Base-by-base conservation (phyloP, 129 eudicot genomes). In the Escallonia herrerae region DNA sequence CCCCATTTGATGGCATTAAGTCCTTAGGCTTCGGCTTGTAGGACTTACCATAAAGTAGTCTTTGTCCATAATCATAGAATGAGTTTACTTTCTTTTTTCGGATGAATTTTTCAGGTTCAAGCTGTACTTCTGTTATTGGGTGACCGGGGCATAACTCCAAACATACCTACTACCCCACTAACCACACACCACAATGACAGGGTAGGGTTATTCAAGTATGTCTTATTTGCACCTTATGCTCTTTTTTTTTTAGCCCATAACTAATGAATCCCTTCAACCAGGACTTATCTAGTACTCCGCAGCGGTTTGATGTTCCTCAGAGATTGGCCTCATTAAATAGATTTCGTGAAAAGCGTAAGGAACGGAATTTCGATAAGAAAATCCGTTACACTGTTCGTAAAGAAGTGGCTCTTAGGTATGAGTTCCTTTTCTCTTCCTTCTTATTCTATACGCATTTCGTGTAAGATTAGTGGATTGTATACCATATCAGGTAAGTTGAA, bases 311-410 rank as follows among this genome's bases (percentile, higher is more conserved):
- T 46, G 81, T 81, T 56, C 91, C 91, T 33, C 87, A 80, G 63
- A 80, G 97, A 72, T 86, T 72, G 15, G 91, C 93, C 47, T 83
- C 83, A 58, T 64, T 90, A 37, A 63, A 72, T 56, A 77, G 91
- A 58, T 90, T 83, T 54, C 82, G 80, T 22, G 80, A 76, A 65
- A 90, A 90, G 80, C 83, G 86, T 71, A 80, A 86, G 57, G 76
- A 77, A 39, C 83, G 97, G 14, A 81, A 89, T 75, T 90, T 64
- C 67, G 89, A 90, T 59, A 90, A 86, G 74, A 86, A 81, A 74
- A 86, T 90, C 57, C 79, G 89, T 75, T 90, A 90, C 51, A 71
- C 75, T 73, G 89, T 90, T 43, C 97, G 95, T 12, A 86, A 79
- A 58, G 85, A 83, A 77, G 95, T 83, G 66, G 97, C 97, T 47